phyloP scores from a whole-genome alignment of 2,329 filamentous ascomycete species.

The Phaeoacremonium minimum region DNA sequence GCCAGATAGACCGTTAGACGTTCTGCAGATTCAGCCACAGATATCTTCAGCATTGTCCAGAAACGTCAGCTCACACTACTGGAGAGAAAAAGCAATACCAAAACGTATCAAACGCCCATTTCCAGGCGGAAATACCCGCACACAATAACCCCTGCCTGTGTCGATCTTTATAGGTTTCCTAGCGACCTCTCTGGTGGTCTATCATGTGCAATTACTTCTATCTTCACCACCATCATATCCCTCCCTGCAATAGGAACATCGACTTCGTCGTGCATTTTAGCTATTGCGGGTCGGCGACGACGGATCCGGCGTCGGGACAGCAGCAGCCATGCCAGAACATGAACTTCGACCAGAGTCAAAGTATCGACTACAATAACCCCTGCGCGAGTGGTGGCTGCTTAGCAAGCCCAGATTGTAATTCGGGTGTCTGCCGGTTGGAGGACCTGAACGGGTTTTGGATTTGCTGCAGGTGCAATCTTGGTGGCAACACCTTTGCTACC shows the following conservation, averaged over 20 bases:
- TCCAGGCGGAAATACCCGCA: too few species aligned
- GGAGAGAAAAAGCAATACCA: too few species aligned
- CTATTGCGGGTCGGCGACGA: conserved; percentile 33
- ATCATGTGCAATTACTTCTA: conserved; percentile 47
- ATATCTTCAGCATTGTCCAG: too few species aligned
- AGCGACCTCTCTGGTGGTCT: conserved; percentile 1
- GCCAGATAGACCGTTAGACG: too few species aligned
- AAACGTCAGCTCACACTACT: too few species aligned
- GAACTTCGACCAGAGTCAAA: conserved; percentile 23
- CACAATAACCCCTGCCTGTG: too few species aligned
- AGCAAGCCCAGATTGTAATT: conserved; percentile 37
- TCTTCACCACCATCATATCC: conserved; percentile 45
- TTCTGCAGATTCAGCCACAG: too few species aligned
- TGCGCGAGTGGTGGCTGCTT: conserved; percentile 42
- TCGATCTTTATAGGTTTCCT: too few species aligned
- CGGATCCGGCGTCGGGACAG: conserved; percentile 19
- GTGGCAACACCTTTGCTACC: conserved; percentile 38
- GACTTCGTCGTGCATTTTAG: conserved; percentile 36
- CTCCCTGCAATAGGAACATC: conserved; percentile 34
- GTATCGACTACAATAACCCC: conserved; percentile 33
- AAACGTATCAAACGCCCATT: too few species aligned
- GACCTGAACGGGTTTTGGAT: conserved; percentile 44
- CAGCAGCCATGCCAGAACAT: conserved; percentile 21
- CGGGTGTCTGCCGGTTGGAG: conserved; percentile 42
- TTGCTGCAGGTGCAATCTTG: conserved; percentile 44